Conservation (phyloP, 805 yeast genomes). For the Lipomyces mesembrius region DNA sequence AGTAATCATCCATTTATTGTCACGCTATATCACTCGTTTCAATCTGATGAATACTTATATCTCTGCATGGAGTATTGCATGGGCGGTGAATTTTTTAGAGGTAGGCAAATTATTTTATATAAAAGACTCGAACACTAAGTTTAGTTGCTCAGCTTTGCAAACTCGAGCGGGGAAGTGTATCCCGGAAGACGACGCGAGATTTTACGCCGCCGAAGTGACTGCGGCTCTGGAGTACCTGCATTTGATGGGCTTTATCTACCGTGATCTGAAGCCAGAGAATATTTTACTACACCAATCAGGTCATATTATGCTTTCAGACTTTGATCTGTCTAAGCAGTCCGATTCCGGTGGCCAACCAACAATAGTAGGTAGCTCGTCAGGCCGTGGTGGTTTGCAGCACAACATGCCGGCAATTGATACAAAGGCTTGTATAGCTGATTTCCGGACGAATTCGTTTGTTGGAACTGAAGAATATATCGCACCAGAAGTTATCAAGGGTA, state of each 20-base stretch:
- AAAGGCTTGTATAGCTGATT: conserved; percentile 92
- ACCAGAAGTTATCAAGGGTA: conserved; percentile 95
- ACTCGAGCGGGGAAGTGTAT: conserved; percentile 86
- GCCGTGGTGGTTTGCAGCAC: conserved; percentile 45
- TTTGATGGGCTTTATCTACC: conserved; percentile 93
- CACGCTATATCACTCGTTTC: conserved; percentile 93
- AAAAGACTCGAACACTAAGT: conserved; percentile 6
- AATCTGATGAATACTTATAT: conserved; percentile 86
- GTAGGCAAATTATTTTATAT: conserved; percentile 11
- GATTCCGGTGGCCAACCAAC: conserved; percentile 77
- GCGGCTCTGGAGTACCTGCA: conserved; percentile 96
- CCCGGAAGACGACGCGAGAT: conserved; percentile 83
- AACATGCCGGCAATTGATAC: conserved; percentile 79
- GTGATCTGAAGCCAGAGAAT: conserved; percentile 96
- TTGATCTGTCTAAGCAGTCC: conserved; percentile 90
- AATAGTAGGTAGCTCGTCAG: conserved; percentile 50
- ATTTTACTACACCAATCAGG: conserved; percentile 94
- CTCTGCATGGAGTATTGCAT: conserved; percentile 98
- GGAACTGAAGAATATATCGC: conserved; percentile 99
- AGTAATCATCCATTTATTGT: conserved; percentile 97
- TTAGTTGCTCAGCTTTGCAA: conserved; percentile 64
- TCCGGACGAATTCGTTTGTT: conserved; percentile 95
- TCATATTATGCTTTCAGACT: conserved; percentile 96
- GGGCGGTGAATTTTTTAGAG: conserved; percentile 97
- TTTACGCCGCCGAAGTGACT: conserved; percentile 95